These are phyloP conservation scores for Podaxis mareebaensis DNA, from an alignment of 768 basidiomycete genomes.

Conservation along the genomic window DNA sequence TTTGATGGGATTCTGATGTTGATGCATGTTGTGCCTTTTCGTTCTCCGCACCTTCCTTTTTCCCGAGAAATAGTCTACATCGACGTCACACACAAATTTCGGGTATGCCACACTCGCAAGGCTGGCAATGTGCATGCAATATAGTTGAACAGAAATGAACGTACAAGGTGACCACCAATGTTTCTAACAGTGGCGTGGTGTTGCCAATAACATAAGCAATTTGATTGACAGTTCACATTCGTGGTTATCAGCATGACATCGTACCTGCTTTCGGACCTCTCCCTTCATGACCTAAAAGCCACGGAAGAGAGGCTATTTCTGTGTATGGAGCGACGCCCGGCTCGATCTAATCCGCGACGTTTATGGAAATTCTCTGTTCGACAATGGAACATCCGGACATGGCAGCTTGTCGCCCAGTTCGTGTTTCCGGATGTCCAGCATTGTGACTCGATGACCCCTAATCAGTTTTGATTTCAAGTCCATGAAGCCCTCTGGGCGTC, in stretches of 20 bases:
- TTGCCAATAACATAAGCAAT: not conserved
- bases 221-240: not conserved
- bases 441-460: not conserved
- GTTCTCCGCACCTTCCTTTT: not conserved
- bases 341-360: not conserved
- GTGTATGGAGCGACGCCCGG: not conserved
- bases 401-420: not conserved
- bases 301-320: not conserved
- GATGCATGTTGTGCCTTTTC: not conserved
- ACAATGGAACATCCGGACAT: constrained; percentile 10
- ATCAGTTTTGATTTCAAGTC: not conserved
- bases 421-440: not conserved
- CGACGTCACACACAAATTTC: not conserved
- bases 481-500: not conserved
- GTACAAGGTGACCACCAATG: not conserved
- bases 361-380: not conserved
- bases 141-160: not conserved
- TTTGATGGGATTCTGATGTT: not conserved
- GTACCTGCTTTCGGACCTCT: not conserved
- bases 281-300: not conserved
- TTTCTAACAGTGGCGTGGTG: not conserved
- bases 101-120: not conserved
- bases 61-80: not conserved
- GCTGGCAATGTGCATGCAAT: not conserved
- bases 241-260: not conserved